phyloP scores from a whole-genome alignment of 2,329 filamentous ascomycete species.

The Colletotrichum falcatum region DNA sequence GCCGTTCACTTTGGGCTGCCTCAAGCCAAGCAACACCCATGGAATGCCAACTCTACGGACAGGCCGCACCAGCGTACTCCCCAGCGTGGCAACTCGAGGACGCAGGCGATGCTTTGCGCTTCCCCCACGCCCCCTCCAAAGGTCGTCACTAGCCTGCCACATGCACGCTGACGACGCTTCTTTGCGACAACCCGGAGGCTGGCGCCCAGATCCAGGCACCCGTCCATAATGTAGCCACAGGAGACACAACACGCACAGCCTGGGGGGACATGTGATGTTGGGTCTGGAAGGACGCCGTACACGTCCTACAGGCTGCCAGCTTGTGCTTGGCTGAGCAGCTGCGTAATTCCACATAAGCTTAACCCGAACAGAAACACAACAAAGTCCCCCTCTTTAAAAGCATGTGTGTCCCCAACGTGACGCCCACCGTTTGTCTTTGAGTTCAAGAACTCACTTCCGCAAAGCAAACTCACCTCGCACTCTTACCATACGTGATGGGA shows the following conservation, averaged over 20 bases:
- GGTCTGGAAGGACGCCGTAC: constrained; percentile 8
- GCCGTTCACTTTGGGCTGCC: constrained; percentile 7
- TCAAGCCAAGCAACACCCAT: constrained; percentile 32
- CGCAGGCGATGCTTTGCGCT: constrained; percentile 28
- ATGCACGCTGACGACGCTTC: constrained; percentile 38
- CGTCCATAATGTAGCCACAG: constrained; percentile 19
- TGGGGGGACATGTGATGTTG: constrained; percentile 37
- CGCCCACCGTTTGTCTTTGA: background rate
- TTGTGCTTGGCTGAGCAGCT: constrained; percentile 14
- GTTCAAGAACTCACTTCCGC: background rate
- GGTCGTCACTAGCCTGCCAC: constrained; percentile 24
- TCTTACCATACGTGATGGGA: constrained; percentile 29
- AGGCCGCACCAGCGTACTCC: background rate
- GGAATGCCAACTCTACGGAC: constrained; percentile 23
- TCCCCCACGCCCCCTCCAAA: constrained; percentile 25
- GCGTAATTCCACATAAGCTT: constrained; percentile 39
- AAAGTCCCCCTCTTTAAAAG: constrained; percentile 16
- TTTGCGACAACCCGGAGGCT: constrained; percentile 38
- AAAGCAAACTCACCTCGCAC: background rate
- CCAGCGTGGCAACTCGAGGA: constrained; percentile 24
- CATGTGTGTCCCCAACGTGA: constrained; percentile 1
- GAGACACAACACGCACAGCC: constrained; percentile 2
- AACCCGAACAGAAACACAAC: background rate
- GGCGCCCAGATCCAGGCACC: constrained; percentile 39
- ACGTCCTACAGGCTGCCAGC: constrained; percentile 1